Conservation (phyloP, 305 asterid species). For the Solanum hybrid region DNA sequence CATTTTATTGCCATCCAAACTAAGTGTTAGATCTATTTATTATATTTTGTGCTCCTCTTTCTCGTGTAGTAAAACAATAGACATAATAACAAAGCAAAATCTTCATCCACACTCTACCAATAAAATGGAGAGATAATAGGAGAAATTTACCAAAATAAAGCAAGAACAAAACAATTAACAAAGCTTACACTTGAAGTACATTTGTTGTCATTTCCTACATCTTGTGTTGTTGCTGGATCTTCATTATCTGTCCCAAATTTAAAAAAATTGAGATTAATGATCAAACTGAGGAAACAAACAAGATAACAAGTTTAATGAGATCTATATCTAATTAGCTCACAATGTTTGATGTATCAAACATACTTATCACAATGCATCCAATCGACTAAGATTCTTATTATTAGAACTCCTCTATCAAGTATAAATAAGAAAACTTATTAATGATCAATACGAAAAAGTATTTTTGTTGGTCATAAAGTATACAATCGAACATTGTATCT, state of each 20-base stretch:
- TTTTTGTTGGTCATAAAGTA: background rate
- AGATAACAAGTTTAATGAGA: background rate
- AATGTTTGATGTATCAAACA: background rate
- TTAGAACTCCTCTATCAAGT: background rate
- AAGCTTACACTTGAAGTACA: slow-evolving; percentile 22
- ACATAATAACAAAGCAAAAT: background rate
- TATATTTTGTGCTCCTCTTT: background rate
- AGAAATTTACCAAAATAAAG: background rate
- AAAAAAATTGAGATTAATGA: background rate
- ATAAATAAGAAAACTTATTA: background rate
- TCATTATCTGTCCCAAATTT: slow-evolving; percentile 10
- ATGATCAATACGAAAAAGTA: background rate
- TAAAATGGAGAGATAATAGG: background rate
- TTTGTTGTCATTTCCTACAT: slow-evolving; percentile 11
- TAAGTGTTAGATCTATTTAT: background rate
- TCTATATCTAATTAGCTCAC: background rate
- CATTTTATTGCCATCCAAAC: background rate
- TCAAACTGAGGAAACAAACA: background rate
- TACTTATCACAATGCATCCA: background rate
- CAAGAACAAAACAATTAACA: background rate
- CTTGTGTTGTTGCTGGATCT: slow-evolving; percentile 9
- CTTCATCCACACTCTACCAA: background rate
- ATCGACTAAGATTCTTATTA: background rate
- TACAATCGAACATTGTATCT: background rate
- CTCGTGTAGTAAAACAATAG: background rate